phyloP scores from a whole-genome alignment of 1,284 basidiomycete species.

The Sporisorium exsertum region DNA sequence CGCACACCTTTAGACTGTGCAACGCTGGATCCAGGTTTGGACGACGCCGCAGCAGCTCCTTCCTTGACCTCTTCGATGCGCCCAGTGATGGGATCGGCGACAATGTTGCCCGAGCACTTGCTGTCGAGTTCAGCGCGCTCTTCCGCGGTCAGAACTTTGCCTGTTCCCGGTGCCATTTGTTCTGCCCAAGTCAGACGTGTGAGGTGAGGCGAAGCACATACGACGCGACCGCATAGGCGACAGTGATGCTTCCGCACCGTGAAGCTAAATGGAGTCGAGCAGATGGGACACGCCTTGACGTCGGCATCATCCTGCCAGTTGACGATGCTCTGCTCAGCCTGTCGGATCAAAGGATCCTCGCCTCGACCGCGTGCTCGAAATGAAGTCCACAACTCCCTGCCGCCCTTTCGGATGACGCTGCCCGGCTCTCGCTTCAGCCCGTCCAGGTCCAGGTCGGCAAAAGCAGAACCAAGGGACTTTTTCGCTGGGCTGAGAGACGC shows the following conservation, averaged over 20 bases:
- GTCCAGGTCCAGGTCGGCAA: constrained; percentile 45
- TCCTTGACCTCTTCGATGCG: constrained; percentile 50
- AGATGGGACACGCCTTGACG: constrained; percentile 84
- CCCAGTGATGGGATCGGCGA: constrained; percentile 47
- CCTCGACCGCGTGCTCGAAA: constrained; percentile 44
- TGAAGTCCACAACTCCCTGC: constrained; percentile 48
- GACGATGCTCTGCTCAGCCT: constrained; percentile 85
- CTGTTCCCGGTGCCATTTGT: constrained; percentile 34
- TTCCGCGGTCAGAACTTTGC: constrained; percentile 24
- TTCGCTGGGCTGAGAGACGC: constrained; percentile 6
- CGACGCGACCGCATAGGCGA: constrained; percentile 89
- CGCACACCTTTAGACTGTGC: constrained; percentile 69
- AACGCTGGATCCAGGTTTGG: constrained; percentile 11
- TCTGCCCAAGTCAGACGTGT: constrained; percentile 36
- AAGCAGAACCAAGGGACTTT: constrained; percentile 23
- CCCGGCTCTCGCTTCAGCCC: constrained; percentile 46
- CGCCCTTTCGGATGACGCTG: constrained; percentile 34
- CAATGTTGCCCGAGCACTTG: constrained; percentile 56
- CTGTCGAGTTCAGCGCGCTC: constrained; percentile 23
- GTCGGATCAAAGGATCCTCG: constrained; percentile 46
- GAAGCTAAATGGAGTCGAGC: constrained; percentile 86
- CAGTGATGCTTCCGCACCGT: constrained; percentile 97
- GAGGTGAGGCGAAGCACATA: constrained; percentile 87
- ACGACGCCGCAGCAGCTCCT: constrained; percentile 20
- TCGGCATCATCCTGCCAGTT: constrained; percentile 90